Conservation (phyloP, 805 yeast genomes). For the Hanseniaspora valbyensis region DNA sequence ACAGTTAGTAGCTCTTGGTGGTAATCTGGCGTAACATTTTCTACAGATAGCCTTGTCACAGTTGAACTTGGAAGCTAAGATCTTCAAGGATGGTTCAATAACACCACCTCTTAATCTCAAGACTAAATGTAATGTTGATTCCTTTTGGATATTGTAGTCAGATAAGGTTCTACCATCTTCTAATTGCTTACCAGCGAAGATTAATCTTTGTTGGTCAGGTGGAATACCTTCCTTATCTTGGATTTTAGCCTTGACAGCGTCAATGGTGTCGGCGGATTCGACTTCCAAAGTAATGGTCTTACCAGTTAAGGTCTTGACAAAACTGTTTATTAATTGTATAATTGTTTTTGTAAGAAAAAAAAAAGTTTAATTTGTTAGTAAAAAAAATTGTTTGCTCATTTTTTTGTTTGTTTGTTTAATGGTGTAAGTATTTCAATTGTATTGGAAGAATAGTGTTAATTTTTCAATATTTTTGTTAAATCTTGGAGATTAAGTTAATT, state of each 20-base stretch:
- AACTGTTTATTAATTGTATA: slow-evolving; percentile 32
- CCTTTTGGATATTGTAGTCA: slow-evolving; percentile 99
- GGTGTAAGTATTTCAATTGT: too few relatives aligned
- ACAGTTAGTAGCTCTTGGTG: slow-evolving; percentile 99
- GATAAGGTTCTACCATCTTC: slow-evolving; percentile 98
- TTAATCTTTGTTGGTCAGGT: slow-evolving; percentile 98
- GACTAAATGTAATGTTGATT: slow-evolving; percentile 92
- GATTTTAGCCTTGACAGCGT: slow-evolving; percentile 96
- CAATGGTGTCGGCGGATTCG: slow-evolving; percentile 97
- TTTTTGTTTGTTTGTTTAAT: background rate
- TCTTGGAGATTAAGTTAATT: too few relatives aligned
- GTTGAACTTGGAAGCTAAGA: slow-evolving; percentile 98
- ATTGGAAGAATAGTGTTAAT: too few relatives aligned
- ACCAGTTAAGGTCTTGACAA: slow-evolving; percentile 81
- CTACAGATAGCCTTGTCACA: slow-evolving; percentile 99
- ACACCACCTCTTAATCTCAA: slow-evolving; percentile 97
- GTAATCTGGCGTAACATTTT: slow-evolving; percentile 99
- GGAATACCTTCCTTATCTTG: slow-evolving; percentile 99
- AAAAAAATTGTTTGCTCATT: background rate
- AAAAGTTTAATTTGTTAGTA: slow-evolving; percentile 19
- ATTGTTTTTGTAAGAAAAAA: background rate
- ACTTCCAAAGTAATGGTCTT: slow-evolving; percentile 96
- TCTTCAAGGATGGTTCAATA: slow-evolving; percentile 99
- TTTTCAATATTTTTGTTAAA: too few relatives aligned
- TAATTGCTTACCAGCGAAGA: slow-evolving; percentile 99